Conservation (phyloP, 2,329 filamentous ascomycete species). For the Diaporthe destruens region DNA sequence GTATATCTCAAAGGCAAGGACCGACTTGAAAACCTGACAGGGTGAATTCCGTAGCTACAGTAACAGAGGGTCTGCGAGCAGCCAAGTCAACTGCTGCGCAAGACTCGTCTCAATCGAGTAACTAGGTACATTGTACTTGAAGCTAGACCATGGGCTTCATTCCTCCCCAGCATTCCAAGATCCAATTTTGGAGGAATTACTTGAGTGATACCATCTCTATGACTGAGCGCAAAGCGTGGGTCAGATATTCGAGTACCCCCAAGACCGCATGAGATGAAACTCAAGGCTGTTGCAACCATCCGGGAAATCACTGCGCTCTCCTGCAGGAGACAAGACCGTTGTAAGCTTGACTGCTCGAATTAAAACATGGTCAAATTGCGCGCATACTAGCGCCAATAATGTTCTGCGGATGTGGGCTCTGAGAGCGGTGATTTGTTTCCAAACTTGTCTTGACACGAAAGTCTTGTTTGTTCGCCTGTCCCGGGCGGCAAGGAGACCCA, state of each 20-base stretch:
- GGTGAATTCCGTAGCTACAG: too few species aligned
- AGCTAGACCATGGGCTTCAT: neutral
- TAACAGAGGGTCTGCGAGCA: neutral
- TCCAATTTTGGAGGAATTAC: neutral
- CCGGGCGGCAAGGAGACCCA: slow-evolving; percentile 24
- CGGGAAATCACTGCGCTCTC: too few species aligned
- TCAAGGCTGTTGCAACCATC: neutral
- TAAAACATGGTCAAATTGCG: neutral
- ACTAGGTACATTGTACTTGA: neutral
- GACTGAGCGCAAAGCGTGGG: neutral
- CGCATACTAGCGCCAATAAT: neutral
- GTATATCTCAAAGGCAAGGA: neutral
- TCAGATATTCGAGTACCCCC: neutral
- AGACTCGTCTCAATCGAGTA: neutral
- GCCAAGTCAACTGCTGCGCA: neutral
- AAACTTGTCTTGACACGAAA: slow-evolving; percentile 2
- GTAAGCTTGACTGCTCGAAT: neutral
- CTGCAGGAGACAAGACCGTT: neutral
- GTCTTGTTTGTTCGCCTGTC: neutral
- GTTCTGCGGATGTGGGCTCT: neutral
- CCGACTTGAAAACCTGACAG: neutral
- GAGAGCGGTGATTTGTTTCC: neutral
- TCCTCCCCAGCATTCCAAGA: neutral
- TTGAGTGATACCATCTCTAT: too few species aligned
- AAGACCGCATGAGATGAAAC: neutral